Base-by-base conservation (phyloP, 345 rosid genomes). In the Sonneratia alba region DNA sequence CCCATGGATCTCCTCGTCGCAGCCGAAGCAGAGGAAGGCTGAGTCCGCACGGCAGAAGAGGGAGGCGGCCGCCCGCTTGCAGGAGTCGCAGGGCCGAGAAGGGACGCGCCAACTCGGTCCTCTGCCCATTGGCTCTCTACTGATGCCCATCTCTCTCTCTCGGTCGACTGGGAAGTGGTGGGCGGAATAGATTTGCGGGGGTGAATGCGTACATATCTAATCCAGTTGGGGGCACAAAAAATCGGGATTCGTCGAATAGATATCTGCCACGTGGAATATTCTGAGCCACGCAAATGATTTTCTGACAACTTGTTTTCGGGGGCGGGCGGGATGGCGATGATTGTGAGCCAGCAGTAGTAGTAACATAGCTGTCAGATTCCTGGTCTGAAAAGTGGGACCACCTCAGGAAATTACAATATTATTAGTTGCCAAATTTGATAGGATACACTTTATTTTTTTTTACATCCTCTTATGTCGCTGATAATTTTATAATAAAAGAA, bases 61-160 rank as follows among this genome's bases (percentile, higher is more conserved):
- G 8, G 81, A 74, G 0, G 87, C 79, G 0, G 80, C 71, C 0
- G 75, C 75, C 32, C 77, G 67, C 71, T 77, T 73, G 78, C 87
- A 81, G 61, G 76, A 69, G 78, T 83, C 84, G 37, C 84, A 81
- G 65, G 81, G 84, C 68, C 71, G 73, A 3, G 83, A 19, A 37
- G 22, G 55, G 27, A 68, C 79, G 73, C 76, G 24, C 78, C 69
- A 45, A 73, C 72, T n/a, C 57, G 6, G 57, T 34, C 71, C 36
- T 21, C 21, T 38, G 37, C 22, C 8, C 57, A 19, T 15, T 2
- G 22, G 57, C 57, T 53, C 57, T 43, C 61, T 21, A 27, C 63
- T 40, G 6, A 70, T 21, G 9, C 67, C 67, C 36, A 36, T 71
- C 13, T 27, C 15, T 4, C 16, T 24, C 36, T 62, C 38, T 32